Evolutionary conservation across 2,329 filamentous ascomycete species (phyloP), one percentile per base, ranked within the genome.

Genomic region (Pseudogymnoascus sp.): DNA sequence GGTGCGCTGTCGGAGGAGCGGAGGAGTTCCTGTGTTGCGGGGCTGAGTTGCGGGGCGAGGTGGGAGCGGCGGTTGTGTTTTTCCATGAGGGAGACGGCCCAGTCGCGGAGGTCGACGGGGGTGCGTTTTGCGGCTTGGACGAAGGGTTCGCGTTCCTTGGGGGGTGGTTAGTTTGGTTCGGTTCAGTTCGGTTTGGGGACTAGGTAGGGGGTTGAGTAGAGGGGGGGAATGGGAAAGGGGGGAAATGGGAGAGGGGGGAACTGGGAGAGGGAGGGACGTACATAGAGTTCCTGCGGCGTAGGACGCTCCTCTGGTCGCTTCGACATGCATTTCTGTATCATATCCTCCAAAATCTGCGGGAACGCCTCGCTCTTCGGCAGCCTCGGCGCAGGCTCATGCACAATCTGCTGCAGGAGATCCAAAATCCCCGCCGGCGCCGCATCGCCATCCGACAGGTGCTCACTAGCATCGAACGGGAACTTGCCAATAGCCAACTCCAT

Each of bases 401-500:
- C 95, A 74, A 99, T 99, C 74, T 96, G 93, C 77, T 99, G 95
- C 59, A 99, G 80, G 65, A 99, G 83, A 77, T 99, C 95, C 63
- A 99, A 81, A 70, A 99, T 99, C 68, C 95, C 95, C 73, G 96
- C 93, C 1, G 95, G 95, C 2, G 89, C 91, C 61, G 88, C 87
- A 68, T 93, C 89, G 64, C 83, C 86, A 65, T 96, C 91, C 1
- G 83, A 84, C 23, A 86, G 76, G 68, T 86, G 83, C 71, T 88
- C 86, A 70, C 86, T 91, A 11, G 87, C 82, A 68, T 89, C 88
- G 74, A 99, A 99, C 0, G 95, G 95, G 72, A 99, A 99, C 72
- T 96, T 93, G 68, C 95, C 95, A 73, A 99, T 97, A 36, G 95
- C 95, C 69, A 99, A 79, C 77, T 99, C 95, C 93, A 99, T 97